Evolutionary conservation across 2,329 filamentous ascomycete species (phyloP).

Genomic region (Metarhizium brunneum): DNA sequence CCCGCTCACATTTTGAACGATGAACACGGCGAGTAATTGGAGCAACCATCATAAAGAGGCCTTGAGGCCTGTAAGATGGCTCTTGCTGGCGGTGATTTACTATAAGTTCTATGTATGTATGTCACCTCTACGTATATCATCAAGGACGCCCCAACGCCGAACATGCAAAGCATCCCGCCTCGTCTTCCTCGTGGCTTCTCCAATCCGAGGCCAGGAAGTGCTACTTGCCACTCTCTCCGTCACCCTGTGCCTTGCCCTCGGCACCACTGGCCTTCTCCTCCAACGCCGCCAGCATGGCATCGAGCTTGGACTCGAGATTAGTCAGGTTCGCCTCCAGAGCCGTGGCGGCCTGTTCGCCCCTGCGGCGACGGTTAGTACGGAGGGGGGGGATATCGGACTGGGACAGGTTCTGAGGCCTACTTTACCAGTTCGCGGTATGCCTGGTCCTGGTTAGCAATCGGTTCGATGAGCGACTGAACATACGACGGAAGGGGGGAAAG

Average conservation of each 20-base stretch:
- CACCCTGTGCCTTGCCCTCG: neutral
- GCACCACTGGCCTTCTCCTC: conserved; percentile 18
- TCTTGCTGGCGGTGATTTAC: too few species aligned
- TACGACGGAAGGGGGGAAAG: neutral
- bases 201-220: neutral
- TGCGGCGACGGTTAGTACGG: conserved; percentile 13
- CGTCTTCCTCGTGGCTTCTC: neutral
- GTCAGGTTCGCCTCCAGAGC: conserved; percentile 43
- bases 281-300: conserved; percentile 41
- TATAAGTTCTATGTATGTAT: too few species aligned
- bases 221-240: neutral
- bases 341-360: conserved; percentile 45
- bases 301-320: conserved; percentile 44
- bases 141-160: too few species aligned
- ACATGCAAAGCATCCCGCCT: too few species aligned
- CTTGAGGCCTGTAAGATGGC: too few species aligned
- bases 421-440: conserved; percentile 12
- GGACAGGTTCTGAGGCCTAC: conserved; percentile 3
- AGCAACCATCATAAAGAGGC: too few species aligned
- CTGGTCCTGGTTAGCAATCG: neutral
- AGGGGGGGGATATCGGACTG: too few species aligned
- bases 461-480: neutral
- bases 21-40: neutral
- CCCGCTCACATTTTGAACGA: neutral
- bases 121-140: too few species aligned